Base-by-base conservation (phyloP, 139 green algal genomes). In the Chlorella sp. region DNA sequence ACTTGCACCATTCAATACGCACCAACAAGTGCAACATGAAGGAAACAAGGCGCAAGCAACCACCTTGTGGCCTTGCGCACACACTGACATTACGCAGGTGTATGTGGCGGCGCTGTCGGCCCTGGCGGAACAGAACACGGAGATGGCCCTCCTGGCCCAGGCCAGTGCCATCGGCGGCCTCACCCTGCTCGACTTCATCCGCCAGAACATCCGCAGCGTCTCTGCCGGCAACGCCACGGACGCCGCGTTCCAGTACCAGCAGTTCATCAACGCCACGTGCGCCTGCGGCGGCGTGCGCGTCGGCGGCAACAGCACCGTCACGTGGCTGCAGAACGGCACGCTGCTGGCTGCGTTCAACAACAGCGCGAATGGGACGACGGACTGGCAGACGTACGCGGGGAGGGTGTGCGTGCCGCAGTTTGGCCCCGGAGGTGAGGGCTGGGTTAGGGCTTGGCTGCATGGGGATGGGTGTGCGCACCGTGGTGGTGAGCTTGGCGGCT, bases 51-150 rank as follows among this genome's bases (percentile, higher is more conserved):
- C n/a, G n/a, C n/a, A n/a, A n/a, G n/a, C n/a, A n/a, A n/a, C n/a
- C n/a, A n/a, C n/a, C n/a, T n/a, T n/a, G n/a, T n/a, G n/a, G n/a
- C n/a, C n/a, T n/a, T n/a, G n/a, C n/a, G n/a, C n/a, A n/a, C n/a
- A n/a, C n/a, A n/a, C n/a, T n/a, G n/a, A n/a, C n/a, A n/a, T n/a
- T n/a, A n/a, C n/a, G n/a, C n/a, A n/a, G n/a, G n/a, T 78, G 3
- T 89, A 85, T 64, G 63, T 84, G 5, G 80, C 83, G 10, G 83
- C 75, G n/a, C 68, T 77, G n/a, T 77, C 80, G 14, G 82, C 70
- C 4, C 33, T 67, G 55, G 86, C 86, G 35, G 83, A 91, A 74
- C 83, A 88, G 73, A 67, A 74, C 2, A 81, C 72, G 26, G 86
- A 89, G 74, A 62, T 83, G n/a, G 14, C 5, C 2, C 72, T 87